Percentiles rank a stretch among this genome's conserved stretches.
Evolutionary conservation across 2,329 filamentous ascomycete species (phyloP).

Genomic region (Epichloe brachyelytri): DNA sequence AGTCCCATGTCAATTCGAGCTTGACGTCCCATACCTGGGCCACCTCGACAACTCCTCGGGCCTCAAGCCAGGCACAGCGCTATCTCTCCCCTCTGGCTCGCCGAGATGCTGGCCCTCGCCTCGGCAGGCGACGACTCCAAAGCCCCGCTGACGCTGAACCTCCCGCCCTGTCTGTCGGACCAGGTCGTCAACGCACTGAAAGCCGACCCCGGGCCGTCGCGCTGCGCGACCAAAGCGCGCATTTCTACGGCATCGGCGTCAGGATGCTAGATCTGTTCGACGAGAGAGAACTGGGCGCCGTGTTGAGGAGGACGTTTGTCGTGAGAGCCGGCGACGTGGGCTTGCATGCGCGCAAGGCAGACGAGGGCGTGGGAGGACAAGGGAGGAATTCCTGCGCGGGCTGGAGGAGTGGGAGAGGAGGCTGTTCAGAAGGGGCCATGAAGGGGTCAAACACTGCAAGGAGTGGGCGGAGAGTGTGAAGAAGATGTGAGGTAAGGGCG

Average conservation of each 20-base stretch:
- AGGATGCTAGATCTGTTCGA: slow-evolving; percentile 86
- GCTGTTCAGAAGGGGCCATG: slow-evolving; percentile 61
- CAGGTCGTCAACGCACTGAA: slow-evolving; percentile 82
- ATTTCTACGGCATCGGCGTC: slow-evolving; percentile 79
- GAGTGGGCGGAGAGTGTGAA: slow-evolving; percentile 53
- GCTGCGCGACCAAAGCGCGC: slow-evolving; percentile 65
- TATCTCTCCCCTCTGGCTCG: slow-evolving; percentile 85
- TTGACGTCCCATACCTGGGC: slow-evolving; percentile 75
- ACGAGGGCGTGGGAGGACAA: slow-evolving; percentile 44
- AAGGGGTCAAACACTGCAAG: slow-evolving; percentile 56
- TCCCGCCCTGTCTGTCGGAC: slow-evolving; percentile 63
- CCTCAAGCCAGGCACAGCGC: slow-evolving; percentile 67
- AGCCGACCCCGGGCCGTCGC: slow-evolving; percentile 82
- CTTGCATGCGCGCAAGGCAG: slow-evolving; percentile 78
- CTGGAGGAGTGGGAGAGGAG: slow-evolving; percentile 82
- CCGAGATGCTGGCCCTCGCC: slow-evolving; percentile 77
- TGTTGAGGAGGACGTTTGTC: slow-evolving; percentile 69
- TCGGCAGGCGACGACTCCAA: slow-evolving; percentile 31
- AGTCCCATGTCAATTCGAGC: slow-evolving; percentile 88
- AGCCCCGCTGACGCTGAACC: slow-evolving; percentile 65
- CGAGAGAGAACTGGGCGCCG: slow-evolving; percentile 61
- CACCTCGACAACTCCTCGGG: slow-evolving; percentile 74
- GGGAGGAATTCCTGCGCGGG: slow-evolving; percentile 72
- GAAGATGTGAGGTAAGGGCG: slow-evolving; percentile 15
- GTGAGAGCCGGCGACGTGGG: slow-evolving; percentile 69